Conservation (phyloP, 208 protist genomes). For the Porcisia hertigi region DNA sequence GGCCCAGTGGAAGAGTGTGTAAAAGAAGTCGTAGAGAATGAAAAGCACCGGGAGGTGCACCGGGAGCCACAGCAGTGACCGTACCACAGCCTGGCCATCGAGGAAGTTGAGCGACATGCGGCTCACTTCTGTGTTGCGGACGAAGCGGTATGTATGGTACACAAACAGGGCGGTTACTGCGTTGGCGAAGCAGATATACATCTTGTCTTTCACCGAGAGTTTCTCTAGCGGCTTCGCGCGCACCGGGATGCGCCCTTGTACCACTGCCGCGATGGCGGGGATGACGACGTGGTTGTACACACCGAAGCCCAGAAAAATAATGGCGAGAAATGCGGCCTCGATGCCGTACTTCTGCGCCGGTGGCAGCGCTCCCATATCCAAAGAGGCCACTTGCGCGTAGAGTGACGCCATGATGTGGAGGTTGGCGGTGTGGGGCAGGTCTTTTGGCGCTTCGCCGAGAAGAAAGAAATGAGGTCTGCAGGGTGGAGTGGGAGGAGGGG, state of each 20-base stretch:
- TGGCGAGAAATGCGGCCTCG: slow-evolving; percentile 34
- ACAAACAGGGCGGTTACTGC: slow-evolving; percentile 64
- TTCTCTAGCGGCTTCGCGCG: slow-evolving; percentile 43
- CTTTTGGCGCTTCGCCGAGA: too few species aligned
- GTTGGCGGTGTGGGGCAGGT: not conserved
- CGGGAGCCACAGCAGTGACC: slow-evolving; percentile 53
- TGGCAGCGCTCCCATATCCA: slow-evolving; percentile 16
- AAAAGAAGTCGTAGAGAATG: slow-evolving; percentile 92
- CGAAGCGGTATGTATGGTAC: slow-evolving; percentile 62
- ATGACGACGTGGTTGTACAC: slow-evolving; percentile 63
- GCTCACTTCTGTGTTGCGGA: slow-evolving; percentile 45
- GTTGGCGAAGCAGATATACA: slow-evolving; percentile 63
- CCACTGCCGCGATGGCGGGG: slow-evolving; percentile 37
- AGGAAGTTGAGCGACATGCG: slow-evolving; percentile 47
- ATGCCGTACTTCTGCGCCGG: slow-evolving; percentile 18
- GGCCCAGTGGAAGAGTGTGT: slow-evolving; percentile 86
- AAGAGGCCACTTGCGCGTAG: not conserved
- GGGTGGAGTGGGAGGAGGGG: slow-evolving; percentile 1
- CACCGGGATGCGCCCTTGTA: slow-evolving; percentile 46
- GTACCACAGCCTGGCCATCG: slow-evolving; percentile 23
- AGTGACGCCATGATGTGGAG: slow-evolving; percentile 8
- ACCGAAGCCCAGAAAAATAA: slow-evolving; percentile 65
- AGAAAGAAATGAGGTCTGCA: too few species aligned
- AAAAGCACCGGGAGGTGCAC: slow-evolving; percentile 65
- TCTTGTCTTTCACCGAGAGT: slow-evolving; percentile 51